Evolutionary conservation across 164 flowering plant species (phyloP), one percentile per base, ranked within the genome.

Genomic region (Cinnamomum chago): DNA sequence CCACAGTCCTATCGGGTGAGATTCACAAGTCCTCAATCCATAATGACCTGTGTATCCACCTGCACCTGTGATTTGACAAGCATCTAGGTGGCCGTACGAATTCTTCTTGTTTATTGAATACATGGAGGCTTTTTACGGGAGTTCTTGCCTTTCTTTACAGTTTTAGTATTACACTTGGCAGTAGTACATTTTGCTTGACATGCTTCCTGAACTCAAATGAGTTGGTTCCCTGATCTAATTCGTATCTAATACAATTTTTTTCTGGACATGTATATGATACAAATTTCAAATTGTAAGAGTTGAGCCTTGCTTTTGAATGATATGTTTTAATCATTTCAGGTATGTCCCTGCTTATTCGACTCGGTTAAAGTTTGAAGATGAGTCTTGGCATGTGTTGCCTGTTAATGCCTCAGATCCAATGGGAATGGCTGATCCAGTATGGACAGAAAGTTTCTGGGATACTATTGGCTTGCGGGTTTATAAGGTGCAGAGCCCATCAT

Each of bases 361-460:
- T 17, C 86, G 96, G 69, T 84, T 95, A 75, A 88, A 86, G 80
- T 92, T 72, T 69, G 93, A 90, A 65, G 83, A 86, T 72, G 92
- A 84, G 76, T 51, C 51, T 17, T 92, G 98, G 98, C 82, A 33
- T 30, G 78, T 95, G 62, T 62, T 89, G 81, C 86, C 94, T 1
- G 68, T 82, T n/a, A 88, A 90, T 78, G 65, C 89, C 2, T 85
- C 95, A 0, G 95, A 95, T 76, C 73, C 80, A 1, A 84, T 90
- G 95, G 95, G 88, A 40, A 69, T 73, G 77, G 79, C 83, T 4
- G 99, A 95, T 68, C 94, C 99, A 17, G 83, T 95, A 33, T 95
- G 99, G 99, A 89, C 97, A 2, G 99, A 93, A 75, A 95, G 99
- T 85, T 92, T 88, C 73, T 95, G 99, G 99, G 77, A 90, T 78